Base-by-base conservation (phyloP, 805 yeast species). In the Candida parachauliodes region DNA sequence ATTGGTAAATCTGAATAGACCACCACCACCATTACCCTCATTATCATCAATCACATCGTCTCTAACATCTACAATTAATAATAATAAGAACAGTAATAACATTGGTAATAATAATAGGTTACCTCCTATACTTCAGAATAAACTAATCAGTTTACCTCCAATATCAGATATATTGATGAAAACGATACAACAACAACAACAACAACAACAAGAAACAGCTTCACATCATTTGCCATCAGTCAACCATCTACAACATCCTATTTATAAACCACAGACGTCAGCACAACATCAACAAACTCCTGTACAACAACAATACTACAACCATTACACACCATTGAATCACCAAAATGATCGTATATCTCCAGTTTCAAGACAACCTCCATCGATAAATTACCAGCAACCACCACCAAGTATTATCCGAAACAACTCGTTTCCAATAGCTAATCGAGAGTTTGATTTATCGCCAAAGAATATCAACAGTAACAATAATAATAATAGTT, bases 91-190 rank as follows among this genome's bases (percentile, higher is more conserved):
- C 10, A 16, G 16, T 17, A 23, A 23, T 27, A 2, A 28, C 33
- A 21, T 15, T 5, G 8, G 8, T 11, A 26, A 18, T 26, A 24
- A 34, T 20, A 34, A 34, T 34, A 24, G 16, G 27, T 39, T 34
- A 23, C 42, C 43, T 11, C 21, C 42, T 3, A 14, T 32, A 9
- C 14, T 23, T 15, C 34, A 39, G n/a, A 26, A 10, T 8, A 24
- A 36, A 28, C 57, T 56, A 37, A 52, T 67, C 10, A 57, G 62
- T 18, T 59, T 67, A 47, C 73, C 72, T 8, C 70, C 72, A 3
- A 66, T 67, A 24, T 60, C 66, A n/a, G 69, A 67, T 49, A 62
- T 67, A 18, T 53, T 67, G n/a, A 25, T 15, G 10, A 23, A 15
- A 8, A 15, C 22, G 27, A 27, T 18, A 20, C 15, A 28, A 39